These are phyloP conservation scores for Forsythia suspensa DNA, from an alignment of 257 asterid genomes.

Conservation along the genomic window DNA sequence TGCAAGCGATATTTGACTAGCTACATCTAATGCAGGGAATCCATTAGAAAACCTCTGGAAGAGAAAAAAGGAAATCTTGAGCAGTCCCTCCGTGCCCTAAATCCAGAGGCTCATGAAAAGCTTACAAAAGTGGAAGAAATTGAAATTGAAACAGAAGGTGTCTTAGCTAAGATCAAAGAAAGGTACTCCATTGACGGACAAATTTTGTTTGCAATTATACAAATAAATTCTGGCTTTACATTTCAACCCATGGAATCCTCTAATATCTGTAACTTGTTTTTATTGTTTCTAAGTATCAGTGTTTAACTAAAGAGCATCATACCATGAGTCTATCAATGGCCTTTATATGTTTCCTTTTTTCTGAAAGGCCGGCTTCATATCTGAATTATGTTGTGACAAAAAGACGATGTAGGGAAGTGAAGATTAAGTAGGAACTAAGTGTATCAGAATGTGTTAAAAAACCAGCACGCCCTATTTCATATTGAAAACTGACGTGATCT, in stretches of 20 bases:
- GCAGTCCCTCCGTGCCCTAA: constrained; percentile 33
- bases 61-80: constrained; percentile 49
- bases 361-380: neutral
- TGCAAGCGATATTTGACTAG: constrained; percentile 9
- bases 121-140: constrained; percentile 40
- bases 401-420: neutral
- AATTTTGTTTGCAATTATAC: constrained; percentile 18
- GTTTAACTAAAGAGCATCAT: neutral
- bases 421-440: neutral
- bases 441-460: neutral
- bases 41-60: constrained; percentile 36
- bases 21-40: constrained; percentile 49
- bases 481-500: neutral
- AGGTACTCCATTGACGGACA: constrained; percentile 42
- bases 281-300: neutral
- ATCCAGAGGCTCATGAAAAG: constrained; percentile 52
- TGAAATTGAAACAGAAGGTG: constrained; percentile 41
- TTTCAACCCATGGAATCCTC: neutral
- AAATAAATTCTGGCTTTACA: neutral
- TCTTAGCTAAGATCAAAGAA: constrained; percentile 43
- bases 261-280: neutral
- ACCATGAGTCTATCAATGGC: neutral
- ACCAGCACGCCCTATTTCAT: neutral
- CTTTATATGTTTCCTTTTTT: neutral
- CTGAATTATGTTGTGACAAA: neutral